phyloP scores from a whole-genome alignment of 108 stramenopile species.

The Halocafeteria seosinensis region DNA sequence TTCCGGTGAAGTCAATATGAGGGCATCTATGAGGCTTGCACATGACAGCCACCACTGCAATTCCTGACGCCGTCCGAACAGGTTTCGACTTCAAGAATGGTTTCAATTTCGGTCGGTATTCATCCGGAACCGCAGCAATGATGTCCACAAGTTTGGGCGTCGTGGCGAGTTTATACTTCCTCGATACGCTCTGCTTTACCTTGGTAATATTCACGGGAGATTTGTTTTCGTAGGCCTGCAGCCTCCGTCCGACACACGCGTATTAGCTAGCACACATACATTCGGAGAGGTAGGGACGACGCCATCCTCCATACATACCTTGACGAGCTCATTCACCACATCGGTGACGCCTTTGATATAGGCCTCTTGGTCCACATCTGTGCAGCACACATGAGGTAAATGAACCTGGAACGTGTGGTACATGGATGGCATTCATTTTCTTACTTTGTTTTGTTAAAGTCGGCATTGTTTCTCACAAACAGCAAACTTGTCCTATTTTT shows the following conservation, averaged over 20 bases:
- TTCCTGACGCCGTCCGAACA: slow-evolving; percentile 72
- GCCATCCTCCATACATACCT: background rate
- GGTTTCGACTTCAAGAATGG: slow-evolving; percentile 73
- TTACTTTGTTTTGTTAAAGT: too few species aligned
- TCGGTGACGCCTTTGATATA: background rate
- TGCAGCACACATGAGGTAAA: too few species aligned
- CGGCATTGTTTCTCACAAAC: too few species aligned
- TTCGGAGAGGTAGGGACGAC: background rate
- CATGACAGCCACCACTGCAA: slow-evolving; percentile 86
- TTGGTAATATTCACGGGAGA: slow-evolving; percentile 60
- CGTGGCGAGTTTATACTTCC: slow-evolving; percentile 58
- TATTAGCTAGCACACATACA: background rate
- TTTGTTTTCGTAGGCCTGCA: slow-evolving; percentile 54
- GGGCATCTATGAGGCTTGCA: slow-evolving; percentile 86
- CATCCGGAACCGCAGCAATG: slow-evolving; percentile 58
- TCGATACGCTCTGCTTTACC: slow-evolving; percentile 52
- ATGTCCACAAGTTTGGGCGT: slow-evolving; percentile 73
- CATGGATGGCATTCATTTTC: too few species aligned
- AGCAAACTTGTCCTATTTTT: too few species aligned
- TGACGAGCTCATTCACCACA: background rate
- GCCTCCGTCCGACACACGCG: too few species aligned
- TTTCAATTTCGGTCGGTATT: slow-evolving; percentile 49
- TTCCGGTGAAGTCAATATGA: slow-evolving; percentile 74
- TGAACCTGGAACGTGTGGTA: too few species aligned
- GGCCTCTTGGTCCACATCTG: background rate